These are phyloP conservation scores for Mycena galopus DNA, from an alignment of 768 basidiomycete species.

Conservation along the genomic window DNA sequence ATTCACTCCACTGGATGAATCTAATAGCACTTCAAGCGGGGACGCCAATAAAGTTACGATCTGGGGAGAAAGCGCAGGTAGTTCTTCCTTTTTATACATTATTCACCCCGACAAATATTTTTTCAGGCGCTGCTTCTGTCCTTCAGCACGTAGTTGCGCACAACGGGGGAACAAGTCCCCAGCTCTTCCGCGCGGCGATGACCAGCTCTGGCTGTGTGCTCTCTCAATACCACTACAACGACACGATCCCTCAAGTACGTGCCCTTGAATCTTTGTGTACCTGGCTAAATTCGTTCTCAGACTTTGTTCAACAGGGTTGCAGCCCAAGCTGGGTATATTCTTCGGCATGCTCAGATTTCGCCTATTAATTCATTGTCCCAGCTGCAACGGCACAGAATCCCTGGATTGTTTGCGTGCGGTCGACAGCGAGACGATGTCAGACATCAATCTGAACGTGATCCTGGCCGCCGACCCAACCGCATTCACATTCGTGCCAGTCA, in stretches of 20 bases:
- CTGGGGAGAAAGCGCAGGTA: conserved; percentile 60
- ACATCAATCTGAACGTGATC: background rate
- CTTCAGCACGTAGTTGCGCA: conserved; percentile 50
- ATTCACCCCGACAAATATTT: too few relatives aligned
- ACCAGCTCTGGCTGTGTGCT: conserved; percentile 47
- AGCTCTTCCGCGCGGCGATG: conserved; percentile 45
- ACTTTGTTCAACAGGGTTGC: background rate
- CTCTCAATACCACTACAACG: conserved; percentile 47
- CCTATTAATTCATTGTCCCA: background rate
- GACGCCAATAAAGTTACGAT: conserved; percentile 55
- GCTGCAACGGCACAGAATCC: background rate
- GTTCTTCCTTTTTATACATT: too few relatives aligned
- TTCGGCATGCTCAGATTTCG: background rate
- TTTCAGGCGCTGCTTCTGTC: conserved; percentile 54
- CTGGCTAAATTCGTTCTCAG: too few relatives aligned
- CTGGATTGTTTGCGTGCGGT: background rate
- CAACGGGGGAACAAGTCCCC: conserved; percentile 46
- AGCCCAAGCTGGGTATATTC: background rate
- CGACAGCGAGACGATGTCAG: background rate
- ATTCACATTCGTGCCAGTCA: conserved; percentile 48
- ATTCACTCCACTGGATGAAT: too few relatives aligned
- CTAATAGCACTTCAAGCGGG: conserved; percentile 36
- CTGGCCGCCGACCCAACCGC: background rate
- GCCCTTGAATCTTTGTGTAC: too few relatives aligned
- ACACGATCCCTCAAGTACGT: conserved; percentile 39